Percentiles rank a stretch among this genome's conserved stretches.
These are phyloP conservation scores for Chlamydomonas reinhardtii DNA, from an alignment of 163 green algal genomes.

Conservation along the genomic window DNA sequence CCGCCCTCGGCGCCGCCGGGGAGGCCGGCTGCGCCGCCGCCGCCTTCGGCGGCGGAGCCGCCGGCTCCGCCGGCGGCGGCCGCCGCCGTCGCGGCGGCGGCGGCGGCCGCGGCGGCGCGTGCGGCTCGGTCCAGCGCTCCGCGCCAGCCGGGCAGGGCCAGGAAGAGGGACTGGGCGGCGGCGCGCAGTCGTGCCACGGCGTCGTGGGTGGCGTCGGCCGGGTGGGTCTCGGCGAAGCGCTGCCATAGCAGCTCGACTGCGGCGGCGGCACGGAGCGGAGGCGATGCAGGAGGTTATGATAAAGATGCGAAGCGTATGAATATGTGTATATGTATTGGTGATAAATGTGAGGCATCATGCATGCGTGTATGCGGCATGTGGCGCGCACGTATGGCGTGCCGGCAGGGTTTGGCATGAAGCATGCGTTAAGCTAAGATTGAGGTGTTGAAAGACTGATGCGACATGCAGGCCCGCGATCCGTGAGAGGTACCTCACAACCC, in stretches of 20 bases:
- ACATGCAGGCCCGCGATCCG: too few species aligned
- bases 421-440: too few species aligned
- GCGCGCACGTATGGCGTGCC: too few species aligned
- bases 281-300: too few species aligned
- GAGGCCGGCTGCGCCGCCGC: not conserved
- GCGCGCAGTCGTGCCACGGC: not conserved
- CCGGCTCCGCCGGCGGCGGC: not conserved
- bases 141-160: constrained; percentile 20
- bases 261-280: not conserved
- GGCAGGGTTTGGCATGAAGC: too few species aligned
- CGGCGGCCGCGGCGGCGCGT: not conserved
- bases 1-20: too few species aligned
- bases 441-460: too few species aligned
- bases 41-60: not conserved
- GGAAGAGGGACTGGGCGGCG: constrained; percentile 14
- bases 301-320: too few species aligned
- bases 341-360: too few species aligned
- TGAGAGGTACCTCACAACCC: too few species aligned
- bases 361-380: too few species aligned
- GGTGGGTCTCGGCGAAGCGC: not conserved
- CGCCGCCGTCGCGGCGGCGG: not conserved
- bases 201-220: not conserved
- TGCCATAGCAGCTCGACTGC: constrained; percentile 37
- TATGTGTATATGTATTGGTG: too few species aligned
- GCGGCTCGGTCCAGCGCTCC: constrained; percentile 6